Evolutionary conservation across 805 yeast genomes (phyloP), one percentile per base, ranked within the genome.

Genomic region (Yarrowia divulgata): DNA sequence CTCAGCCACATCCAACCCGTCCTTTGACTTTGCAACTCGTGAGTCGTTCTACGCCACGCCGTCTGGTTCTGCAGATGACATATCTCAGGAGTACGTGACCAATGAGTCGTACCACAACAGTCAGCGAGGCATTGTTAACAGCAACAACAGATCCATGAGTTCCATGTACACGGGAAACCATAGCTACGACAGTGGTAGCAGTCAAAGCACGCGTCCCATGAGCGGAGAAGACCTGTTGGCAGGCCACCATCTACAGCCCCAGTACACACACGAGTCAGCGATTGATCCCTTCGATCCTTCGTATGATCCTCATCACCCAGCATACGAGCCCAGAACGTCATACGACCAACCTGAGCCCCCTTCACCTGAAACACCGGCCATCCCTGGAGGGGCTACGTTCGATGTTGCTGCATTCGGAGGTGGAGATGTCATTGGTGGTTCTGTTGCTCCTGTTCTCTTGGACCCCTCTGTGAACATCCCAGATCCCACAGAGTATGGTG

Each of bases 41-140:
- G 66, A 60, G 14, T 60, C 66, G 29, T 43, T 60, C 52, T 60
- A 60, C 16, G 66, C 52, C n/a, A 60, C 66, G 8, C 66, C 66
- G 1, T 60, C 66, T 3, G 66, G 66, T 13, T 60, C 66, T 19
- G 13, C 66, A 34, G 66, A 43, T 7, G 66, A 60, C n/a, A 45
- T 60, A 18, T 40, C 46, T 29, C 42, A 43, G 50, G 66, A 60
- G 46, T 60, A 60, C 50, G 52, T 60, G 42, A 60, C 50, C 43
- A 45, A 60, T 42, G 66, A 60, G 40, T 18, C 66, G 8, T 60
- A 43, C 6, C 52, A 9, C 19, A 43, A 60, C 34, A 60, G 42
- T 14, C 66, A 57, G 48, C 40, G 63, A 29, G 62, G 62, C 23
- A 48, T 48, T 0, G 34, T 39, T 6, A 45, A 54, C 18, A 14